Percentiles rank a stretch among this genome's conserved stretches.
These are phyloP conservation scores for Diphasiastrum complanatum DNA, from an alignment of 83 land plant species.

Conservation along the genomic window DNA sequence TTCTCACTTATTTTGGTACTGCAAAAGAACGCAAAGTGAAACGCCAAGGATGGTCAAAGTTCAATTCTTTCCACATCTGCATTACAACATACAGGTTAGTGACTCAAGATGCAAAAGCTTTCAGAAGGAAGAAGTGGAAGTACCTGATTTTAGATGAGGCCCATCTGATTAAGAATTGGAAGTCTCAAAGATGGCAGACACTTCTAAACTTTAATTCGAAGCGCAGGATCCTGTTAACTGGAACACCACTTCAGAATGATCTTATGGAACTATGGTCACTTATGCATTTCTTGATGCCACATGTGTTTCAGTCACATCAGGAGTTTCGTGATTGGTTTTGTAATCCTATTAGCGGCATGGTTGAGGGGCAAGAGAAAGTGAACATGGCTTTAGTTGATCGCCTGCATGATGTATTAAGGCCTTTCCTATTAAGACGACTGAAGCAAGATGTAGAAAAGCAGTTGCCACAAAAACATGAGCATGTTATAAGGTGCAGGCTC, in stretches of 20 bases:
- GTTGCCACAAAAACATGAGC: constrained; percentile 84
- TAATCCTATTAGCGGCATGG: constrained; percentile 96
- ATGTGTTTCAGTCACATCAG: constrained; percentile 97
- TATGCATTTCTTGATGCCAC: constrained; percentile 99
- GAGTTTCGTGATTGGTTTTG: constrained; percentile 99
- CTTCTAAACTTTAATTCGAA: constrained; percentile 95
- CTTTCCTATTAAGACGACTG: constrained; percentile 83
- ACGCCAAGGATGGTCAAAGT: constrained; percentile 95
- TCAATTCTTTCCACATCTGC: constrained; percentile 89
- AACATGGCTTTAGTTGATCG: constrained; percentile 92
- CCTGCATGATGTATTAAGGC: constrained; percentile 94
- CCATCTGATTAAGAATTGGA: constrained; percentile 98
- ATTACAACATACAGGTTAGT: constrained; percentile 96
- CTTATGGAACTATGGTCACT: constrained; percentile 99
- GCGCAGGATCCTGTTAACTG: constrained; percentile 87
- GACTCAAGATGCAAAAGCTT: constrained; percentile 95
- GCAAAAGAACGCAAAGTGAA: constrained; percentile 88
- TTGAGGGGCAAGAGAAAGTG: constrained; percentile 91
- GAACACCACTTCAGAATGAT: constrained; percentile 98
- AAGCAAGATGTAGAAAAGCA: constrained; percentile 99
- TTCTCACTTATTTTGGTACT: constrained; percentile 94
- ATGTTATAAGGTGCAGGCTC: constrained; percentile 88
- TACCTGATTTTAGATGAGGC: constrained; percentile 97
- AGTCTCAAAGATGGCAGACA: constrained; percentile 99
- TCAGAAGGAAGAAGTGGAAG: constrained; percentile 98